phyloP scores from a whole-genome alignment of 192 early-diverging fungal genomes.

The Coemansia sp. region DNA sequence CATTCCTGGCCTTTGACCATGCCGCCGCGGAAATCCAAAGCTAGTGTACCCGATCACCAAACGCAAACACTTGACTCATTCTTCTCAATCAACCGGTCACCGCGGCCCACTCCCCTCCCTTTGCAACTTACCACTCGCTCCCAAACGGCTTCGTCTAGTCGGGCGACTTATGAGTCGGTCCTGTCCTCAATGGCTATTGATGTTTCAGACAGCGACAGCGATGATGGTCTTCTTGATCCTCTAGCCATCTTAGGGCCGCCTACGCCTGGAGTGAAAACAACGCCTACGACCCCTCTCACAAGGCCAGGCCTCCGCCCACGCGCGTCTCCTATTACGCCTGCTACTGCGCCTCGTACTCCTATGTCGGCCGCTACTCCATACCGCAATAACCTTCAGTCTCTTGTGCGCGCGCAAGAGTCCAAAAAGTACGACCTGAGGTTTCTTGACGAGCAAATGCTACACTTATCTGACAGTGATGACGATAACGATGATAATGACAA shows the following conservation, averaged over 20 bases:
- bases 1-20: background rate
- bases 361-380: conserved; percentile 15
- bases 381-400: conserved; percentile 40
- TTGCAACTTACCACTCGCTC: background rate
- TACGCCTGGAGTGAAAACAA: background rate
- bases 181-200: background rate
- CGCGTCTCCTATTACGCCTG: background rate
- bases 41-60: background rate
- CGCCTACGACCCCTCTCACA: background rate
- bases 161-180: background rate
- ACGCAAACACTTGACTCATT: background rate
- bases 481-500: conserved; percentile 13
- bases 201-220: conserved; percentile 29
- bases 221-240: conserved; percentile 40
- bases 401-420: conserved; percentile 29
- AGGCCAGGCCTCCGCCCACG: conserved; percentile 1
- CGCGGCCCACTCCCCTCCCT: background rate
- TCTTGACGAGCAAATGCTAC: conserved; percentile 30
- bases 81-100: background rate
- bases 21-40: background rate
- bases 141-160: background rate
- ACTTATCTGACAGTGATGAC: conserved; percentile 7
- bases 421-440: conserved; percentile 36
- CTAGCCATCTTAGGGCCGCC: conserved; percentile 25
- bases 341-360: background rate